Conservation (phyloP, 1,284 basidiomycete genomes). For the Violaceomyces palustris region DNA sequence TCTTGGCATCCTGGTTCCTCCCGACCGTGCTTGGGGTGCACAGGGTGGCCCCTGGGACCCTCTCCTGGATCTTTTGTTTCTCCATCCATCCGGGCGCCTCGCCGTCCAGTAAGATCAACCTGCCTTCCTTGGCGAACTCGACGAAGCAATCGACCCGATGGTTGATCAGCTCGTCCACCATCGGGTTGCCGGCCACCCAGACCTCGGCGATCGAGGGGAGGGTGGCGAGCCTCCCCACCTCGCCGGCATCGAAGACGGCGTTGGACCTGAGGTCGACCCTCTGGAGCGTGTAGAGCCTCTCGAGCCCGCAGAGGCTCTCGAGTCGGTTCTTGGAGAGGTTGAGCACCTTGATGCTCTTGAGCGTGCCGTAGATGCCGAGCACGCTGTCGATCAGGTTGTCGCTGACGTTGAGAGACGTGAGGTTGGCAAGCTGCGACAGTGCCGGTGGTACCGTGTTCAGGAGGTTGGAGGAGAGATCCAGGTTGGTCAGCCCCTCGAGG, state of each 20-base stretch:
- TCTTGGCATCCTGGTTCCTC: too few relatives aligned
- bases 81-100: constrained; percentile 70
- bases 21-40: too few relatives aligned
- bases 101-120: constrained; percentile 64
- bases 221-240: constrained; percentile 75
- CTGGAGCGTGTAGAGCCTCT: constrained; percentile 75
- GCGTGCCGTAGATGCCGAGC: constrained; percentile 60
- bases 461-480: constrained; percentile 55
- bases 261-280: constrained; percentile 83
- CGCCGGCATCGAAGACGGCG: constrained; percentile 71
- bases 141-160: constrained; percentile 74
- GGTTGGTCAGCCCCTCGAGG: constrained; percentile 56
- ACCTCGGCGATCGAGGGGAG: constrained; percentile 62
- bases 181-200: constrained; percentile 41
- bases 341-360: constrained; percentile 32
- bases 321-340: constrained; percentile 65
- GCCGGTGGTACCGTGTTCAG: constrained; percentile 61
- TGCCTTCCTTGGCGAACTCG: constrained; percentile 75
- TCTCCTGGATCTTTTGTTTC: constrained; percentile 58
- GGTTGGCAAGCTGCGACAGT: constrained; percentile 68
- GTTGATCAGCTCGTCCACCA: constrained; percentile 50
- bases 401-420: constrained; percentile 79
- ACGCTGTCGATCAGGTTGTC: constrained; percentile 97
- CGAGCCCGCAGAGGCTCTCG: constrained; percentile 86
- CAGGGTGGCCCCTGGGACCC: constrained; percentile 10